Evolutionary conservation across 352 stramenopile genomes (phyloP).

Genomic region (Phytophthora foliorum): DNA sequence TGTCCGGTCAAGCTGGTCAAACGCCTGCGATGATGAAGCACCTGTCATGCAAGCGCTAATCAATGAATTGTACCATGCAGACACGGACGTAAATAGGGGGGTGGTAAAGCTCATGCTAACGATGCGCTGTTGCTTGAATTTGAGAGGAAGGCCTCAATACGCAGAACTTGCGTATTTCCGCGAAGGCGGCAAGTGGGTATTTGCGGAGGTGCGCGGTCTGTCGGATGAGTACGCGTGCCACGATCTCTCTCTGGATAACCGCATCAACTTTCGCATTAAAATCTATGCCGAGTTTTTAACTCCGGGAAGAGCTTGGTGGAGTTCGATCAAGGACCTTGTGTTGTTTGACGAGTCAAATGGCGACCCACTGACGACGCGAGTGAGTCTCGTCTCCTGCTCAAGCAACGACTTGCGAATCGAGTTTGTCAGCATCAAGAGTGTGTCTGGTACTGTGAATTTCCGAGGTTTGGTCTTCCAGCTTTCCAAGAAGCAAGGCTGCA

Average conservation of each 20-base stretch:
- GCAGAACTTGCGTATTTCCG: slow-evolving; percentile 6
- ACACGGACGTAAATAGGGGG: not conserved
- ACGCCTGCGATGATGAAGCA: slow-evolving; percentile 2
- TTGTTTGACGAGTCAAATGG: not conserved
- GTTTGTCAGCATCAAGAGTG: slow-evolving; percentile 9
- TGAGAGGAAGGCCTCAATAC: not conserved
- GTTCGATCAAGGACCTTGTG: not conserved
- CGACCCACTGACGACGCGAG: slow-evolving; percentile 8
- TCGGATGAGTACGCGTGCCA: slow-evolving; percentile 1
- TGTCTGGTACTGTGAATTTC: not conserved
- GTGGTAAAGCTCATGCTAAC: slow-evolving; percentile 3
- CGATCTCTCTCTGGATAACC: slow-evolving; percentile 10
- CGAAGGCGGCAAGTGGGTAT: slow-evolving; percentile 3
- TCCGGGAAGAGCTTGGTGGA: not conserved
- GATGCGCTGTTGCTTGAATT: not conserved
- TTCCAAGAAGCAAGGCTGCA: slow-evolving; percentile 1
- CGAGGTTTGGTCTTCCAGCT: slow-evolving; percentile 10
- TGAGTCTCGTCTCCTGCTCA: not conserved
- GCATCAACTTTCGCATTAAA: slow-evolving; percentile 7
- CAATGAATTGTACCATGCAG: not conserved
- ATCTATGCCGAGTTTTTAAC: not conserved
- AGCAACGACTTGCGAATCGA: slow-evolving; percentile 8
- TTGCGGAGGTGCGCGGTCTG: not conserved
- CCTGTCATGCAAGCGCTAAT: not conserved
- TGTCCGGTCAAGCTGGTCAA: slow-evolving; percentile 10